phyloP scores from a whole-genome alignment of 2,329 filamentous ascomycete species.

The Trichoderma cornu-damae region DNA sequence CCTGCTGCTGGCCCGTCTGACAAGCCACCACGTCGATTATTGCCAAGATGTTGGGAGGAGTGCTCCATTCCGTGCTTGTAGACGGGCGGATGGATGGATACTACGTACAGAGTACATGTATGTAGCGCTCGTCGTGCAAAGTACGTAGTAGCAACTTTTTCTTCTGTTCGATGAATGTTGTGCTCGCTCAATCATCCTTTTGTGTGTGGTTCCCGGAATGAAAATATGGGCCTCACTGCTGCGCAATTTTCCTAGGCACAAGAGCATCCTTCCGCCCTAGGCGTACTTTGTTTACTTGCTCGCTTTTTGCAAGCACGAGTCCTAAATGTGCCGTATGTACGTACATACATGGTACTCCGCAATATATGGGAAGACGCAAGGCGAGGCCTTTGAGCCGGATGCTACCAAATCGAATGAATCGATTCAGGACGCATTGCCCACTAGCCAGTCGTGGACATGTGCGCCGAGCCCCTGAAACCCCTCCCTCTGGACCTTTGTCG shows the following conservation, averaged over 20 bases:
- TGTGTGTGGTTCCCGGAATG: no score
- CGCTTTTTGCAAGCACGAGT: no score
- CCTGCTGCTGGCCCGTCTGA: background rate
- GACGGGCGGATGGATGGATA: background rate
- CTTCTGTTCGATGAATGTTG: background rate
- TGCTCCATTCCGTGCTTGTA: background rate
- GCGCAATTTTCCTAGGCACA: background rate
- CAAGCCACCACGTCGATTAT: constrained; percentile 8
- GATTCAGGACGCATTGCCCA: constrained; percentile 10
- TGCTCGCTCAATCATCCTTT: background rate
- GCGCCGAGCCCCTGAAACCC: constrained; percentile 54
- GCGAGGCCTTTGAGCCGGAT: background rate
- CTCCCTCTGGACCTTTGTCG: constrained; percentile 61
- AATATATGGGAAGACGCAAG: background rate
- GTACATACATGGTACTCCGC: background rate
- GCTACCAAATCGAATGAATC: background rate
- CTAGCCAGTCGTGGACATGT: constrained; percentile 17
- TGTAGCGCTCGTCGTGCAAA: background rate
- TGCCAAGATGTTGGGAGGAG: background rate
- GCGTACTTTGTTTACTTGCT: background rate
- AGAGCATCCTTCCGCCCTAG: background rate
- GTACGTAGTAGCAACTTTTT: no score
- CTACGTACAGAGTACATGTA: background rate
- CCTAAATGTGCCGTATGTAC: background rate
- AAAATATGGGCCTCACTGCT: no score